Evolutionary conservation across 116 monocot species (phyloP), one percentile per base, ranked within the genome.

Genomic region (Trichopus zeylanicus): DNA sequence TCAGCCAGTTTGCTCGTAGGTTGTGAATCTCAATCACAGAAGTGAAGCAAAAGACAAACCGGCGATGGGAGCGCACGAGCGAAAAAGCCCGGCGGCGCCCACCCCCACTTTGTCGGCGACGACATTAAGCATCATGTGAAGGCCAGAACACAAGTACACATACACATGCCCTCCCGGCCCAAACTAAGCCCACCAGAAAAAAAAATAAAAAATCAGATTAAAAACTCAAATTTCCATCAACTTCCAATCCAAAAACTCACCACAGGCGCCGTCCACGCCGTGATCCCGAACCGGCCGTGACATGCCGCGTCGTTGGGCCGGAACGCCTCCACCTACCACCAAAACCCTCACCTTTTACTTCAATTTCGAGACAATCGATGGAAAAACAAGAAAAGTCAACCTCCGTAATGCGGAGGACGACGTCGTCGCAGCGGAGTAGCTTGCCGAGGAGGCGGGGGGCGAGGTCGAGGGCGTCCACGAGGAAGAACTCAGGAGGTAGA

Each of bases 81-180:
- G 90, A 33, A 95, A 78, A 42, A 95, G 46, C 16, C 89, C 90
- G 5, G 86, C 94, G 23, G 94, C 85, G 54, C 94, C 94, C 2
- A 84, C 74, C 8, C 94, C 94, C 55, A 81, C 86, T 63, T 84
- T 74, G 51, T 95, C 94, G 0, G 94, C 89, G 1, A 95, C 94
- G 59, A 95, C 53, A 62, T 95, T 95, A 26, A 95, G 81, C 94
- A 95, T 95, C 81, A 79, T 76, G 64, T 95, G 94, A 19, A 95
- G 73, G 18, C 90, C 94, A 66, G 89, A 95, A 57, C 94, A 95
- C 21, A 95, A 61, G 38, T 95, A 95, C 46, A 95, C 89, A 72
- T 95, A 95, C 0, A 90, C 86, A 76, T 86, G 89, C 39, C 94
- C 94, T 67, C 94, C 94, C 3, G 83, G 81, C 26, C 94, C 94